Evolutionary conservation across 257 asterid genomes (phyloP), one percentile per base, ranked within the genome.

Genomic region (Thymus quinquecostatus): DNA sequence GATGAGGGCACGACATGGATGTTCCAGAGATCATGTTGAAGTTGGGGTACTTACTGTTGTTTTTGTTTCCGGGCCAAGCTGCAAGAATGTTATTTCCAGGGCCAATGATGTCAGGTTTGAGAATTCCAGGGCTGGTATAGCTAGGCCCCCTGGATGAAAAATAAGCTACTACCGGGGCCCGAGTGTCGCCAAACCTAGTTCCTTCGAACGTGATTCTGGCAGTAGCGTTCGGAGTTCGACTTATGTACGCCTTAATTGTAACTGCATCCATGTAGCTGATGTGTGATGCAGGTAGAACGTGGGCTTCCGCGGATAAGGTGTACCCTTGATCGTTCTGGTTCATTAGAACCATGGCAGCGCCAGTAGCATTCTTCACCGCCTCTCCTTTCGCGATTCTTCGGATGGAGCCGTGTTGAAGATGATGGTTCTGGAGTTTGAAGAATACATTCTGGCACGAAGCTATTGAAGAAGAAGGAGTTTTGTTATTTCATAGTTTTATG

Each of bases 1-100:
- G 43, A 6, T 38, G 43, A 2, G 43, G 43, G 43, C 43, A 38
- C 43, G 43, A 38, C 43, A 38, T 38, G 3, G 43, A 38, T 2
- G 43, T 38, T 2, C 43, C 43, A 38, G 43, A 38, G 43, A 38
- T 38, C 62, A 72, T 2, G 11, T 34, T 2, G 32, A 1, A 9
- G n/a, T n/a, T n/a, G n/a, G n/a, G n/a, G n/a, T n/a, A n/a, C n/a
- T n/a, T n/a, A n/a, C n/a, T n/a, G n/a, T 55, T 67, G 0, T 75
- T 66, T 8, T 36, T 66, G 2, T 21, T 43, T 3, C 38, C 38
- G 5, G 75, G 78, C 72, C 73, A 60, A 0, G 80, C 77, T 1
- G 78, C 80, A 40, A 79, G 78, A 64, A 79, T 75, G 75, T 72
- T 75, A 27, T 60, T 75, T 0, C 83, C 76, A 3, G 81, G 81